These are phyloP conservation scores for Piper betle DNA, from an alignment of 164 flowering plant species.

Conservation along the genomic window DNA sequence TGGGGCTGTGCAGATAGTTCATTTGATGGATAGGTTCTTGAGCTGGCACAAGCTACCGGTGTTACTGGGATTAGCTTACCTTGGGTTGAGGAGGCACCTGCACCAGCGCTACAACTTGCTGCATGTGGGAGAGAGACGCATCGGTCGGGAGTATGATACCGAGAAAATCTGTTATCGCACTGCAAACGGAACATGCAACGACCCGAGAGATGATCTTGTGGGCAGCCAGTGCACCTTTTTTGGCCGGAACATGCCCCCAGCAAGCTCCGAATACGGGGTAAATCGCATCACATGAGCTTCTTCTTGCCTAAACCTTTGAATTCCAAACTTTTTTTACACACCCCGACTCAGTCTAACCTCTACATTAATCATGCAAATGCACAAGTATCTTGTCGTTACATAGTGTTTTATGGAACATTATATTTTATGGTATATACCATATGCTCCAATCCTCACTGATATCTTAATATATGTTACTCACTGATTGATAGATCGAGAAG, in stretches of 20 bases:
- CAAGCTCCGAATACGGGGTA: slow-evolving; percentile 20
- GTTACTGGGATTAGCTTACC: slow-evolving; percentile 23
- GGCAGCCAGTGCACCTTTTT: slow-evolving; percentile 30
- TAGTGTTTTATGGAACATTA: too few relatives aligned
- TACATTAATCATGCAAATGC: too few relatives aligned
- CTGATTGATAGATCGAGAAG: slow-evolving; percentile 5
- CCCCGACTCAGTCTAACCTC: too few relatives aligned
- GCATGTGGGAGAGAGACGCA: slow-evolving; percentile 23
- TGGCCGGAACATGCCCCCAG: slow-evolving; percentile 23
- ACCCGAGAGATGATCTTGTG: slow-evolving; percentile 18
- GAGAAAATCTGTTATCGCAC: slow-evolving; percentile 20
- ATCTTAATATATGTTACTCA: too few relatives aligned
- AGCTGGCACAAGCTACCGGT: slow-evolving; percentile 36
- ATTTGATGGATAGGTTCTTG: slow-evolving; percentile 21
- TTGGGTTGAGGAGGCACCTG: slow-evolving; percentile 23
- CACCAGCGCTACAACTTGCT: slow-evolving; percentile 27
- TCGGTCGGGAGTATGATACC: slow-evolving; percentile 14
- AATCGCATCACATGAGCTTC: slow-evolving; percentile 26
- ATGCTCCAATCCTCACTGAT: slow-evolving; percentile 14
- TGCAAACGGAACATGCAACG: slow-evolving; percentile 22
- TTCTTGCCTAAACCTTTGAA: slow-evolving; percentile 24
- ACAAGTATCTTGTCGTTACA: too few relatives aligned
- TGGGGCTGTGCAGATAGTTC: slow-evolving; percentile 15
- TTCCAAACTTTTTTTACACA: too few relatives aligned
- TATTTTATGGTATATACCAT: too few relatives aligned